phyloP scores from a whole-genome alignment of 352 stramenopile species.

The Phytophthora macrochlamydospora region DNA sequence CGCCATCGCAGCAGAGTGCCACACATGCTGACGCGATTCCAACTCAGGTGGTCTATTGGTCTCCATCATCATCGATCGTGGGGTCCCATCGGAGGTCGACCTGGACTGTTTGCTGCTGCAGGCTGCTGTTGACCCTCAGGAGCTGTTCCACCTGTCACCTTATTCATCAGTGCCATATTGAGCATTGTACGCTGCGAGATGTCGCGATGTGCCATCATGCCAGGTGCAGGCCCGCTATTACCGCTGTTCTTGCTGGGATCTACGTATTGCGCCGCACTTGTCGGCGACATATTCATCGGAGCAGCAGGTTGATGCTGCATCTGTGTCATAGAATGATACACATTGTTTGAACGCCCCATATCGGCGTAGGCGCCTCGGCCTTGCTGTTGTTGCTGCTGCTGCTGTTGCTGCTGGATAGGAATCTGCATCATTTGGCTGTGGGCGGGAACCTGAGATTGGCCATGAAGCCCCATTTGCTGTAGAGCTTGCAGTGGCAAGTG shows the following conservation, averaged over 20 bases:
- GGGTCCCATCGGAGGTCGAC: slow-evolving; percentile 20
- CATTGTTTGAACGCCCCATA: slow-evolving; percentile 40
- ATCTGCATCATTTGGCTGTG: slow-evolving; percentile 71
- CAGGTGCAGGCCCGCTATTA: slow-evolving; percentile 16
- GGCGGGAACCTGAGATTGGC: slow-evolving; percentile 43
- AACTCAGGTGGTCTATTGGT: slow-evolving; percentile 18
- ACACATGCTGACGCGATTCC: slow-evolving; percentile 18
- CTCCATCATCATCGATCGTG: slow-evolving; percentile 35
- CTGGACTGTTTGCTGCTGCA: slow-evolving; percentile 24
- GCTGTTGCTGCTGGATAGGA: slow-evolving; percentile 51
- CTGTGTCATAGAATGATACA: slow-evolving; percentile 63
- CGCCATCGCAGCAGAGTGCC: slow-evolving; percentile 19
- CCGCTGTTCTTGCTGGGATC: slow-evolving; percentile 24
- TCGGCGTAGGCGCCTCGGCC: slow-evolving; percentile 44
- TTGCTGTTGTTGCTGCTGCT: slow-evolving; percentile 50
- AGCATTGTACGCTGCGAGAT: slow-evolving; percentile 59
- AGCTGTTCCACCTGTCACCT: slow-evolving; percentile 14
- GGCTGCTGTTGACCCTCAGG: slow-evolving; percentile 10
- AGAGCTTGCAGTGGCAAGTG: slow-evolving; percentile 67
- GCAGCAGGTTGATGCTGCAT: slow-evolving; percentile 35
- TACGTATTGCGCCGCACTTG: slow-evolving; percentile 34
- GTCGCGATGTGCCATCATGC: slow-evolving; percentile 43
- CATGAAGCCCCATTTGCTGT: slow-evolving; percentile 49
- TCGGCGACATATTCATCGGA: slow-evolving; percentile 34
- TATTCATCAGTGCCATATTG: slow-evolving; percentile 60